phyloP scores from a whole-genome alignment of 2,329 filamentous ascomycete species.

The Sclerotinia subarctica region DNA sequence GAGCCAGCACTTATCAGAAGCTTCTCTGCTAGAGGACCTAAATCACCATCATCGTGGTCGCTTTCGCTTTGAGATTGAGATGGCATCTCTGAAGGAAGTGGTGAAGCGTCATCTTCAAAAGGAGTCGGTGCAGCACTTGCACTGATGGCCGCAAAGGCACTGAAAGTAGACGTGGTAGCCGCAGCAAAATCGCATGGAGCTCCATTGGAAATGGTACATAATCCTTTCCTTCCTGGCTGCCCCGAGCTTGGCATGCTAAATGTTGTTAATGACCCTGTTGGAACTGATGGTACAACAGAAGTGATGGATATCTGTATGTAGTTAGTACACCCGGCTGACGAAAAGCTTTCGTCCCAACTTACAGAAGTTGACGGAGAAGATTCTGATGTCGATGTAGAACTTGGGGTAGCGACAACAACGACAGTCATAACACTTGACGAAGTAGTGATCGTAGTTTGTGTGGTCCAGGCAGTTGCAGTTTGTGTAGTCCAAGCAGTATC shows the following conservation, averaged over 20 bases:
- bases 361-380: not conserved
- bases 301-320: conserved; percentile 8
- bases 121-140: conserved; percentile 7
- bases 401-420: not conserved
- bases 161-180: conserved; percentile 5
- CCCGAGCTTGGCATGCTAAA: conserved; percentile 6
- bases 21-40: conserved; percentile 32
- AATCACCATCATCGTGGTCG: conserved; percentile 17
- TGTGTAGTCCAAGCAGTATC: conserved; percentile 18
- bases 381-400: not conserved
- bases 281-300: not conserved
- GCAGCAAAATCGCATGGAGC: not conserved
- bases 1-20: conserved; percentile 34
- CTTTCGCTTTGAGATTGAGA: too few relatives aligned
- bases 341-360: not conserved
- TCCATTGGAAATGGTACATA: conserved; percentile 13
- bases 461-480: conserved; percentile 13
- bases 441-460: conserved; percentile 3
- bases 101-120: conserved; percentile 3
- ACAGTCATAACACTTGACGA: conserved; percentile 8
- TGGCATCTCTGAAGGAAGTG: not conserved
- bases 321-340: not conserved
- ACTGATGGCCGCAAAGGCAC: not conserved
- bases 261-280: not conserved
- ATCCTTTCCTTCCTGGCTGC: conserved; percentile 11